Conservation (phyloP, 768 basidiomycete genomes). For the Trametes sanguinea region DNA sequence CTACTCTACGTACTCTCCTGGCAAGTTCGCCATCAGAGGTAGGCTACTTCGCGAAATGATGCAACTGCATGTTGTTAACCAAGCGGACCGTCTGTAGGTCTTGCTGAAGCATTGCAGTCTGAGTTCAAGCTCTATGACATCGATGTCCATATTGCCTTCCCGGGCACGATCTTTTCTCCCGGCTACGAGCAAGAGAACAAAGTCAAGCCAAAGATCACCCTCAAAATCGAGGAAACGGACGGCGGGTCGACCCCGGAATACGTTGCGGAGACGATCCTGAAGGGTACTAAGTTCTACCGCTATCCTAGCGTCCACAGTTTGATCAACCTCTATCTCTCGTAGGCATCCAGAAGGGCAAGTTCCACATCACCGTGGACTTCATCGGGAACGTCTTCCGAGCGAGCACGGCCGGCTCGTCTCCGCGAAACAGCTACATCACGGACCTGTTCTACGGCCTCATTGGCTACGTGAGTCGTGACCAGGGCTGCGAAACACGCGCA, state of each 20-base stretch:
- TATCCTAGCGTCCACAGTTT: background rate
- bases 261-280: conserved; percentile 59
- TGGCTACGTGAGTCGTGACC: conserved; percentile 29
- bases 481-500: background rate
- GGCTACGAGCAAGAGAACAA: conserved; percentile 77
- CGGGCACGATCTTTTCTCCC: conserved; percentile 76
- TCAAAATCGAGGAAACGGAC: conserved; percentile 77
- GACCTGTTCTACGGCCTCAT: conserved; percentile 51
- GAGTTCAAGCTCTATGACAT: conserved; percentile 81
- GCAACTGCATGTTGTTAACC: background rate
- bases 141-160: conserved; percentile 79
- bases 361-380: conserved; percentile 76
- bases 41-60: conserved; percentile 8
- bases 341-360: conserved; percentile 71
- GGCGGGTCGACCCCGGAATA: conserved; percentile 61
- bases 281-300: conserved; percentile 43
- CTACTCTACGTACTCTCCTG: conserved; percentile 78
- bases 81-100: conserved; percentile 45
- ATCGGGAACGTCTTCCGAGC: conserved; percentile 68
- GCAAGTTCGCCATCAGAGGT: conserved; percentile 88
- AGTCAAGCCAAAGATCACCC: conserved; percentile 73
- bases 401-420: conserved; percentile 63
- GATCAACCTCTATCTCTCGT: background rate
- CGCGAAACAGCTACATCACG: conserved; percentile 57
- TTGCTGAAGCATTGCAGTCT: conserved; percentile 80